Conservation (phyloP, 768 basidiomycete species). For the Phylloporus sp. region DNA sequence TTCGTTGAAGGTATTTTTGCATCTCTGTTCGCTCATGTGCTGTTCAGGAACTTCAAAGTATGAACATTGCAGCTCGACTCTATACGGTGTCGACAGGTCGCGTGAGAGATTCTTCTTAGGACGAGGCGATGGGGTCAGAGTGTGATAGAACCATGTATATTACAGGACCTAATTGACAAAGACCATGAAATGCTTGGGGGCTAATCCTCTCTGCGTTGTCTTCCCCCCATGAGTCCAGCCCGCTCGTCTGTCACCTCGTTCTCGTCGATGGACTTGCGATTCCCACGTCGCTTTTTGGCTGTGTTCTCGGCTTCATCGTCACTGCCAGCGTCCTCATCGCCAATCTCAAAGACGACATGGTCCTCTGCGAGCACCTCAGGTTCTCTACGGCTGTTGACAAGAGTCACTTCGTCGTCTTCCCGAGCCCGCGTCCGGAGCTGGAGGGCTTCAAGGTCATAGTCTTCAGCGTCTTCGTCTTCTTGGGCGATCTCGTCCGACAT, state of each 20-base stretch:
- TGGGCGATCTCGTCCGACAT: slow-evolving; percentile 97
- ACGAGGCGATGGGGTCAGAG: not conserved
- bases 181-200: slow-evolving; percentile 3
- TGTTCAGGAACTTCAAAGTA: slow-evolving; percentile 81
- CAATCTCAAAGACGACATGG: slow-evolving; percentile 85
- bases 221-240: slow-evolving; percentile 55
- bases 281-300: slow-evolving; percentile 46
- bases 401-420: slow-evolving; percentile 64
- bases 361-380: slow-evolving; percentile 52
- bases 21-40: not conserved
- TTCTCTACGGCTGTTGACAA: slow-evolving; percentile 57
- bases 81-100: slow-evolving; percentile 86
- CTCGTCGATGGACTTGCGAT: slow-evolving; percentile 43
- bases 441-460: slow-evolving; percentile 81
- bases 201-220: slow-evolving; percentile 33
- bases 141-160: slow-evolving; percentile 30
- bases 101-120: slow-evolving; percentile 52
- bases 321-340: slow-evolving; percentile 68
- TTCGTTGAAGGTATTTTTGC: slow-evolving; percentile 26
- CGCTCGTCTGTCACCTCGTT: slow-evolving; percentile 52
- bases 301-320: slow-evolving; percentile 55
- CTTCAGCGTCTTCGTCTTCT: slow-evolving; percentile 89
- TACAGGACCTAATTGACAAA: slow-evolving; percentile 28
- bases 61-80: slow-evolving; percentile 88
- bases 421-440: slow-evolving; percentile 47